Percentiles rank a stretch among this genome's conserved stretches.
Evolutionary conservation across 306 rosid species (phyloP).

Genomic region (Neltuma alba): DNA sequence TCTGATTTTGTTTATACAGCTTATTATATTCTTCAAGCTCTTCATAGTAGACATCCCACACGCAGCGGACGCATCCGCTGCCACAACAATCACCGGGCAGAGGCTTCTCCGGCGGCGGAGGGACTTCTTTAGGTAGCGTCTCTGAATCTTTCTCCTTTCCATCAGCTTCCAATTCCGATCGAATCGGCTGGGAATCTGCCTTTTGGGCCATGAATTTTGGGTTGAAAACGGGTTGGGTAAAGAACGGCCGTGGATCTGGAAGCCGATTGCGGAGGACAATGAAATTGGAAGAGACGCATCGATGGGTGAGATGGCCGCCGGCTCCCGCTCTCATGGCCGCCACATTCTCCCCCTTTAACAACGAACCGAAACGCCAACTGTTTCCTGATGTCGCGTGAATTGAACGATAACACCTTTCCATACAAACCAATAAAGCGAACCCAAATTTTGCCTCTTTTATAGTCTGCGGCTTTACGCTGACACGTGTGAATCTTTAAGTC

Average conservation of each 20-base stretch:
- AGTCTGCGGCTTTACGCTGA: neutral
- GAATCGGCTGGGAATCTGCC: slow-evolving; percentile 41
- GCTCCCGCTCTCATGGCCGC: slow-evolving; percentile 31
- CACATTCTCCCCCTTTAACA: slow-evolving; percentile 3
- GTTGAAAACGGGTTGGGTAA: slow-evolving; percentile 11
- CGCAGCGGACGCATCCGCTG: slow-evolving; percentile 92
- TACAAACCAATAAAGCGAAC: neutral
- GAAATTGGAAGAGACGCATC: slow-evolving; percentile 30
- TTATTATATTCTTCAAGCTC: slow-evolving; percentile 79
- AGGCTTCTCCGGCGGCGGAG: slow-evolving; percentile 89
- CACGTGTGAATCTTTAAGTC: neutral
- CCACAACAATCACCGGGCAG: slow-evolving; percentile 89
- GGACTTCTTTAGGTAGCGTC: slow-evolving; percentile 19
- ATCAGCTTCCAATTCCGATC: slow-evolving; percentile 18
- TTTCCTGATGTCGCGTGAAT: neutral
- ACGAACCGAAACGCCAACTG: neutral
- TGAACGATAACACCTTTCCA: neutral
- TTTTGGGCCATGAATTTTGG: slow-evolving; percentile 38
- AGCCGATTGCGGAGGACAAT: slow-evolving; percentile 9
- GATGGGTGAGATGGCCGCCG: slow-evolving; percentile 30
- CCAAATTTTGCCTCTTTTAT: neutral
- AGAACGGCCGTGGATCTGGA: slow-evolving; percentile 27
- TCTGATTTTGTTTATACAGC: slow-evolving; percentile 43
- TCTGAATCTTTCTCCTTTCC: neutral
- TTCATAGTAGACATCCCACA: slow-evolving; percentile 88